Evolutionary conservation across 2,329 filamentous ascomycete genomes (phyloP), one percentile per base, ranked within the genome.

Genomic region (Pseudogymnoascus sp.): DNA sequence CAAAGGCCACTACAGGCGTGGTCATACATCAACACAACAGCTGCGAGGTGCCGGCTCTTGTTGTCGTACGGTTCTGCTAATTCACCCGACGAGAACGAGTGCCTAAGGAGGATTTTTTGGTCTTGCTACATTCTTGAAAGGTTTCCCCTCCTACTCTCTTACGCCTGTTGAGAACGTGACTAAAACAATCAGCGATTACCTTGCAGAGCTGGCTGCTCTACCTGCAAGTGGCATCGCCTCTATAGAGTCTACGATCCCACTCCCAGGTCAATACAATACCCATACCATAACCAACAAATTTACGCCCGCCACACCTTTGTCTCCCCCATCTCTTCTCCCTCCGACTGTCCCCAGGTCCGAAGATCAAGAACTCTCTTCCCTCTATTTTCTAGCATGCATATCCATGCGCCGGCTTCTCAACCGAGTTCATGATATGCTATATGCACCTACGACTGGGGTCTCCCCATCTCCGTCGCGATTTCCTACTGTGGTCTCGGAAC

Each of bases 51-150:
- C 61, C 76, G 80, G 1, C 68, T 81, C 1, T 72, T 82, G 0
- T 67, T 81, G 1, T 78, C 79, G 0, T 81, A 81, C 55, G 72
- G 73, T 1, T 69, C 71, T 0, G 69, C 65, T 2, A 72, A 74
- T 31, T 70, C 70, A 0, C 65, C 67, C 0, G 75, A 80, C 63
- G 76, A 79, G 2, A 71, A 76, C 37, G 79, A 82, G 65, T 77
- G 79, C 2, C 76, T 80, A 0, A 71, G 77, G 12, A 72, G 80
- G 1, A 81, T 82, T 60, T 82, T 82, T 64, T 82, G 80, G 80
- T 78, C 80, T 0, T 82, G 80, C 62, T 82, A 81, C 61, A 79
- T 82, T 9, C 72, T 82, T 0, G 80, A 82, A 67, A 80, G 78
- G 79, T 77, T 39, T 5, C 36, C 15, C 8, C 27, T 58, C 12